These are phyloP conservation scores for Suillus subluteus DNA, from an alignment of 768 basidiomycete species.

Conservation along the genomic window DNA sequence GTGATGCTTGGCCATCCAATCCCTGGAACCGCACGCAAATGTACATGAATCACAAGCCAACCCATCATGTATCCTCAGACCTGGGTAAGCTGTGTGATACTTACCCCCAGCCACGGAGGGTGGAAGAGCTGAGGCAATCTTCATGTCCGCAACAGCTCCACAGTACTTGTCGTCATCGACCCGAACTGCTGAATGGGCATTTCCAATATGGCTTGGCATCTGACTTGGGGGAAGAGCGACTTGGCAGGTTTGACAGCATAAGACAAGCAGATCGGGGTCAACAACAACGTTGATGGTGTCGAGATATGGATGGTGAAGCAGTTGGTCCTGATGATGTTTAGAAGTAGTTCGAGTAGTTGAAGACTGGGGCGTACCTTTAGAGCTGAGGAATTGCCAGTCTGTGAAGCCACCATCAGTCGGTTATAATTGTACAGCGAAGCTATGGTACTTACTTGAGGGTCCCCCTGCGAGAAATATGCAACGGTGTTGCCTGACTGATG, in stretches of 20 bases:
- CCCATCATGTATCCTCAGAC: neutral
- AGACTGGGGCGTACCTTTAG: neutral
- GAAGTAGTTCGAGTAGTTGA: neutral
- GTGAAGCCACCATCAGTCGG: neutral
- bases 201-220: neutral
- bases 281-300: neutral
- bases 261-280: neutral
- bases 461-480: neutral
- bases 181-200: neutral
- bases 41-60: neutral
- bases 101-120: neutral
- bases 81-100: neutral
- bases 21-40: neutral
- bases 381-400: neutral
- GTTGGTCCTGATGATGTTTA: neutral
- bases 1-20: no score
- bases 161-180: neutral
- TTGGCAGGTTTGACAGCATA: neutral
- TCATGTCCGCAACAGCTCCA: neutral
- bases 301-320: neutral
- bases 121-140: neutral
- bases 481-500: neutral
- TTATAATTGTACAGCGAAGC: neutral
- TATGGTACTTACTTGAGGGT: neutral
- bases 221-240: neutral